Base-by-base conservation (phyloP, 768 basidiomycete species). In the Boletellus ananas region DNA sequence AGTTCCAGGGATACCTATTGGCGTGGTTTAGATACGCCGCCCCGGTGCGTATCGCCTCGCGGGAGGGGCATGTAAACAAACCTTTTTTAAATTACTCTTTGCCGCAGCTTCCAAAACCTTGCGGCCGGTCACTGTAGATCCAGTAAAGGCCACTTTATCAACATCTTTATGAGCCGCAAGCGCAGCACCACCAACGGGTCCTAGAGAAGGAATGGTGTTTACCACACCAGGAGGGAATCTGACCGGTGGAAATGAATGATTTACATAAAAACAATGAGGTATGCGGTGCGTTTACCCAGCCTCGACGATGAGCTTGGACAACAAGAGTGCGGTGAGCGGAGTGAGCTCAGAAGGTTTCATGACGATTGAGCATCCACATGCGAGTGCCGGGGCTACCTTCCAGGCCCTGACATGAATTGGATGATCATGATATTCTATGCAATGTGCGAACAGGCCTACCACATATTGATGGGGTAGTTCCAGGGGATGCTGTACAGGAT, bases 111-210 rank as follows among this genome's bases (percentile, higher is more conserved):
- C 83, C 83, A 93, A 86, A 62, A 98, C 83, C 62, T 86, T 89
- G 20, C 93, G 80, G 20, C 95, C 95, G 5, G 92, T 94, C 48
- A 80, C 63, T 13, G 93, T 94, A 33, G 89, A 92, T 40, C 95
- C 95, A 9, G 95, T 97, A 69, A 97, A 96, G 2, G 94, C 94
- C 54, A 97, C 79, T 70, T 96, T 95, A 73, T 96, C 91, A 41
- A 98, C 86, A 57, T 87, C 89, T 48, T 67, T 77, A 69, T 98
- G 95, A 11, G 79, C 68, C 6, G 94, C 73, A 51, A 98, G 77
- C 3, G 92, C 90, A 8, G 88, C 87, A 25, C 94, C 94, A 46
- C 91, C 92, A 34, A 90, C 78, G 42, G 77, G 56, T 25, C 94
- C 94, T 35, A 86, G 72, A 20, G 93, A 94, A 4, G 90, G 86